Evolutionary conservation across 768 basidiomycete genomes (phyloP).

Genomic region (Chlorophyllum brunneum): DNA sequence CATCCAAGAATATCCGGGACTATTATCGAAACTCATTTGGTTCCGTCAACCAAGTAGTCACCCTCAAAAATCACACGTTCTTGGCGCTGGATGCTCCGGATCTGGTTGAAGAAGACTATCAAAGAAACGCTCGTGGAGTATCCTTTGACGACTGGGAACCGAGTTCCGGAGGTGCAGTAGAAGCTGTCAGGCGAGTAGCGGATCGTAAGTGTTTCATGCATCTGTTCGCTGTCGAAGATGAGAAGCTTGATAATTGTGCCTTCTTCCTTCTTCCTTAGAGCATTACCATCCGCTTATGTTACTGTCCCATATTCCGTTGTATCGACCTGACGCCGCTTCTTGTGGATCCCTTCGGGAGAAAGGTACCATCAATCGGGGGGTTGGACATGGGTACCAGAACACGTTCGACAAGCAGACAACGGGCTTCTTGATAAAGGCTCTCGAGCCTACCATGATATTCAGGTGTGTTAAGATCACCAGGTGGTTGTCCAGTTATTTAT

Average conservation of each 20-base stretch:
- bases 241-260: constrained; percentile 10
- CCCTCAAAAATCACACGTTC: constrained; percentile 67
- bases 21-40: constrained; percentile 66
- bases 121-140: constrained; percentile 44
- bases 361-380: constrained; percentile 68
- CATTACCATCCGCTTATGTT: constrained; percentile 52
- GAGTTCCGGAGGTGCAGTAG: constrained; percentile 48
- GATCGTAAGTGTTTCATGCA: constrained; percentile 28
- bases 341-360: constrained; percentile 79
- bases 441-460: constrained; percentile 69
- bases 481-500: background rate
- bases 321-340: constrained; percentile 63
- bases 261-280: constrained; percentile 17
- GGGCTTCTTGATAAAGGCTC: constrained; percentile 58
- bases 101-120: constrained; percentile 82
- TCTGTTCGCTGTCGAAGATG: background rate
- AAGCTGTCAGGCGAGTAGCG: constrained; percentile 50
- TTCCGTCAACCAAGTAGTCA: constrained; percentile 56
- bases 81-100: constrained; percentile 73
- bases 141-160: constrained; percentile 57
- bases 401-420: constrained; percentile 80
- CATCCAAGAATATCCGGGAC: constrained; percentile 47
- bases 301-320: constrained; percentile 84
- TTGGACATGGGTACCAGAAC: constrained; percentile 80
- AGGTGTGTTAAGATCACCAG: constrained; percentile 38